These are phyloP conservation scores for Penicillium simplicissimum DNA, from an alignment of 495 filamentous ascomycete species.

Conservation along the genomic window DNA sequence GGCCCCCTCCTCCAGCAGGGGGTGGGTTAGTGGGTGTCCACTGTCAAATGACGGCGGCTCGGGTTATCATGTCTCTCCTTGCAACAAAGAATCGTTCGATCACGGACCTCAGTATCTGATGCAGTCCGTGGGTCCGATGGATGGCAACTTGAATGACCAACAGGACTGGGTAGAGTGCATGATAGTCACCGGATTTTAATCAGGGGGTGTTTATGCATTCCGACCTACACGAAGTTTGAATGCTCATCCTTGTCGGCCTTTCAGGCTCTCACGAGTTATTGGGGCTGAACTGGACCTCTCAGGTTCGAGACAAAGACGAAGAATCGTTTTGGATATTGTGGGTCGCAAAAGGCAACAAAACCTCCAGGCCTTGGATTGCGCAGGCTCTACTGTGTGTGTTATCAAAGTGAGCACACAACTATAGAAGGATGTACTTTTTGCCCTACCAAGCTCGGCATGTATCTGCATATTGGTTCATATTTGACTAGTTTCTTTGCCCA, in stretches of 20 bases:
- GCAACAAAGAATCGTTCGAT: not conserved
- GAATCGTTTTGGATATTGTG: not conserved
- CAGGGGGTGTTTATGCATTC: not conserved
- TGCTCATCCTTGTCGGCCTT: not conserved
- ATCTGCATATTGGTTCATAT: not conserved
- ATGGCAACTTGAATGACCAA: not conserved
- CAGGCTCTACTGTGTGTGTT: not conserved
- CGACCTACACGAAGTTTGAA: not conserved
- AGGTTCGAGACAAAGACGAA: conserved; percentile 4
- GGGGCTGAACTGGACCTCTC: not conserved
- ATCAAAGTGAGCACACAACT: not conserved
- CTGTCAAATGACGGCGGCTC: conserved; percentile 15
- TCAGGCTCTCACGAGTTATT: not conserved
- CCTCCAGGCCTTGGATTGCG: not conserved
- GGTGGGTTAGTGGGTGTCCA: not conserved
- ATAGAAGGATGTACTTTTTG: not conserved
- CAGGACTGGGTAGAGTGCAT: not conserved
- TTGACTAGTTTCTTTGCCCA: not conserved
- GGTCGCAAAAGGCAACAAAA: conserved; percentile 8
- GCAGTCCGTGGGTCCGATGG: not conserved
- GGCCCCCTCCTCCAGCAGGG: conserved; percentile 7
- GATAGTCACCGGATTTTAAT: not conserved
- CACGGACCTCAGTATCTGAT: not conserved
- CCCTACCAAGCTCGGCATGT: not conserved
- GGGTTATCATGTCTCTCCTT: not conserved